Evolutionary conservation across 108 stramenopile genomes (phyloP), one percentile per base, ranked within the genome.

Genomic region (Schizochytrium sp.): DNA sequence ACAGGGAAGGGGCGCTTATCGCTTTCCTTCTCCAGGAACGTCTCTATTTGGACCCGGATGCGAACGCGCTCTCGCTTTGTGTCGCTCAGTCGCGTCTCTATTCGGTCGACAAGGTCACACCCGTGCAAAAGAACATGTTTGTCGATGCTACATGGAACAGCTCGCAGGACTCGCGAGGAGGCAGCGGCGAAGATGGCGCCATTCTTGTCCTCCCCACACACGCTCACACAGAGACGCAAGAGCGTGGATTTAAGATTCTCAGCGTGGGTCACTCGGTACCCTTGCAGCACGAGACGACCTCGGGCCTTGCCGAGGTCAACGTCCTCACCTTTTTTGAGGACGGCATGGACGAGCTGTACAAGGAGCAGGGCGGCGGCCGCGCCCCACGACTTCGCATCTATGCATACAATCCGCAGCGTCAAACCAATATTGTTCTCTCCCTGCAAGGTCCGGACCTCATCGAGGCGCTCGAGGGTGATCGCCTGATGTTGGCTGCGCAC

Each of bases 1-100:
- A 47, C 76, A 83, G 48, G 51, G 76, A 53, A 4, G 25, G 6
- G 1, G 4, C 44, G 18, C 28, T 83, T 25, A 34, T 83, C 23
- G 23, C n/a, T 12, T 83, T 83, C 23, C 76, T 83, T 18, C 76
- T 83, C 10, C 76, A 83, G 76, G 76, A 83, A 23, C 76, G 76
- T 16, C 23, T 83, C 8, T 53, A n/a, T 34, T 8, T 83, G 19
- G 76, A 83, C 45, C 76, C 45, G 51, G 51, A 23, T 18, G 10
- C 45, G 19, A 28, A 53, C 12, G 28, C 76, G 43, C 23, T 83
- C 51, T 21, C 45, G 19, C 23, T 83, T 0, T 47, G 45, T 45
- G 51, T 83, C 10, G 48, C 48, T 0, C 45, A 53, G 51, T 47
- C 76, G n/a, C 45, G 51, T 12, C 76, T 83, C 25, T 83, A 45